Evolutionary conservation across 2,329 filamentous ascomycete species (phyloP), one percentile per base, ranked within the genome.

Genomic region (Monosporascus sp.): DNA sequence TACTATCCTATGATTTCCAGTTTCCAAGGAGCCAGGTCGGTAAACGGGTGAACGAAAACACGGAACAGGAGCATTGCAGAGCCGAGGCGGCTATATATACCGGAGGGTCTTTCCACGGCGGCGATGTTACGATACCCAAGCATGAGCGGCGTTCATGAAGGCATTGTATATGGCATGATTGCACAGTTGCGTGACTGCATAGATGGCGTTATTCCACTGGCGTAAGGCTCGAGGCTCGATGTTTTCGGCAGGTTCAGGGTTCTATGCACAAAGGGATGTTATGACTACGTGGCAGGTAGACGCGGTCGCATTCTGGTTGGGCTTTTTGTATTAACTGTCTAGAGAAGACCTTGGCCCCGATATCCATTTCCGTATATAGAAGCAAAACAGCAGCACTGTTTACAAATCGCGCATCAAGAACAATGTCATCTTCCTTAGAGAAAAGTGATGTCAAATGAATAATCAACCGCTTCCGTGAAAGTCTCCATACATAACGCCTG

Each of bases 61-160:
- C 20, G 54, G 50, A 19, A 17, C 43, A 45, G 14, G 14, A 17
- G 7, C 19, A 11, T 44, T 26, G 7, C 14, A 2, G 14, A 9
- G 24, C 11, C 45, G n/a, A 7, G 22, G 16, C 16, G 24, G 24
- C 7, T 14, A 16, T 19, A 46, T 46, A 31, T 26, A 16, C 22
- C 11, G 14, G 17, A 19, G 16, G 24, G 14, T 45, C 22, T 46
- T 16, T 46, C 26, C 26, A 26, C 14, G 24, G 43, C 2, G 9
- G 24, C 43, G 24, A 26, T 26, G 11, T 44, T 51, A 48, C 60
- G 63, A 65, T 66, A 63, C 62, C 63, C 55, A 58, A 43, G 43
- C 48, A 44, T 54, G 53, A 49, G 52, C 58, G 43, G 43, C 24
- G 43, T 24, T 46, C 14, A 46, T 53, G 5, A 19, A n/a, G 35